Conservation (phyloP, 1,284 basidiomycete species). For the Fistulina hepatica region DNA sequence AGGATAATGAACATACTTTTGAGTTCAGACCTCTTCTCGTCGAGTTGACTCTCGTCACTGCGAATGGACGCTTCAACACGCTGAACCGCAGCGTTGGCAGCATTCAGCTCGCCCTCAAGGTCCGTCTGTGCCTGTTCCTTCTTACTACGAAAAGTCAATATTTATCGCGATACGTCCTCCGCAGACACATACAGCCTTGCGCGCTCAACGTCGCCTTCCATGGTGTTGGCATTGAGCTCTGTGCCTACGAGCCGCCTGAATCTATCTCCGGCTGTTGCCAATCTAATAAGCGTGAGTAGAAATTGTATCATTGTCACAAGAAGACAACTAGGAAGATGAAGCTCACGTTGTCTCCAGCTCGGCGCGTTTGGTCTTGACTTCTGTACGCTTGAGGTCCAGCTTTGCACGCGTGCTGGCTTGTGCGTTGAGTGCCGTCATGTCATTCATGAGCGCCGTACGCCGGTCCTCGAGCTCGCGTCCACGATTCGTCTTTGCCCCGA, state of each 20-base stretch:
- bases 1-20: slow-evolving; percentile 32
- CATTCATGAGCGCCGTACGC: slow-evolving; percentile 61
- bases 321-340: slow-evolving; percentile 1
- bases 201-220: slow-evolving; percentile 63
- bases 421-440: slow-evolving; percentile 63
- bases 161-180: slow-evolving; percentile 2
- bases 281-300: slow-evolving; percentile 5
- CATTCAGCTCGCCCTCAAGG: slow-evolving; percentile 39
- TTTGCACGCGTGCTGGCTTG: slow-evolving; percentile 81
- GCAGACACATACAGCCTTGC: slow-evolving; percentile 34
- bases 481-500: slow-evolving; percentile 49
- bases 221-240: slow-evolving; percentile 48
- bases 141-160: slow-evolving; percentile 32
- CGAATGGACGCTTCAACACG: slow-evolving; percentile 51
- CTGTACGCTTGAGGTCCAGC: slow-evolving; percentile 65
- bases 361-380: slow-evolving; percentile 51
- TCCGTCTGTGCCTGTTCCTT: slow-evolving; percentile 55
- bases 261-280: slow-evolving; percentile 27
- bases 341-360: slow-evolving; percentile 64
- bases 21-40: slow-evolving; percentile 46
- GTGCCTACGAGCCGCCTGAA: slow-evolving; percentile 55
- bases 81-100: slow-evolving; percentile 46
- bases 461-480: slow-evolving; percentile 56
- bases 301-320: background rate
- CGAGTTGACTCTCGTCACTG: slow-evolving; percentile 46